These are phyloP conservation scores for Rheum nobile DNA, from an alignment of 148 eudicot genomes.

Conservation along the genomic window DNA sequence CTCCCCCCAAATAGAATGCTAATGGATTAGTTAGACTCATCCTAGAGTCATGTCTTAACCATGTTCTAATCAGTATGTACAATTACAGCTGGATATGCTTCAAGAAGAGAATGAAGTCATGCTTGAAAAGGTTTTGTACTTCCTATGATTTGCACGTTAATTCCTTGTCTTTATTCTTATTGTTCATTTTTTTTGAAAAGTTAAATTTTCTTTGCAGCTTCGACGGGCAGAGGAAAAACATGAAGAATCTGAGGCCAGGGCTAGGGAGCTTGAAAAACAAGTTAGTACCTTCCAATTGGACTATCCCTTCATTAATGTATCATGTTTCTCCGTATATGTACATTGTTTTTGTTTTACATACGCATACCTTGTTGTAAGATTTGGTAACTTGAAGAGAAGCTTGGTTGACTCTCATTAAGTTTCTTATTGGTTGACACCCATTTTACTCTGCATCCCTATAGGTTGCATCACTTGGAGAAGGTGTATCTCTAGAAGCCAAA, in stretches of 20 bases:
- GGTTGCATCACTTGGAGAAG: constrained; percentile 99
- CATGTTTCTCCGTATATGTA: neutral
- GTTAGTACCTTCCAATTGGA: constrained; percentile 23
- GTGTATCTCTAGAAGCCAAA: constrained; percentile 92
- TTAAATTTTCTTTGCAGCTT: constrained; percentile 45
- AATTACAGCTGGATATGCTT: constrained; percentile 91
- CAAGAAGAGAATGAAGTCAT: constrained; percentile 90
- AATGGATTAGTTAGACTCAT: neutral
- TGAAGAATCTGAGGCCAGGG: constrained; percentile 93
- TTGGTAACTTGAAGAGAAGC: neutral
- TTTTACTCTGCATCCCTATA: constrained; percentile 11
- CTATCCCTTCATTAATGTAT: neutral
- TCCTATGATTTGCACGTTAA: neutral
- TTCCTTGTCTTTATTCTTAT: neutral
- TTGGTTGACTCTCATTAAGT: neutral
- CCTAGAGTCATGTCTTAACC: neutral
- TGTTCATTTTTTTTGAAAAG: neutral
- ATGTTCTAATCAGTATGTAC: constrained; percentile 12
- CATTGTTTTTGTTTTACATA: neutral
- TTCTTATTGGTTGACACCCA: neutral
- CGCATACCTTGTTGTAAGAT: neutral
- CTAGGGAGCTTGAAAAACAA: constrained; percentile 84
- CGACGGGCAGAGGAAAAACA: constrained; percentile 68
- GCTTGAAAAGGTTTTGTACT: constrained; percentile 52
- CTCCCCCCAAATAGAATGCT: neutral